Base-by-base conservation (phyloP, 2,329 filamentous ascomycete species). In the Scortechinia acanthostroma region DNA sequence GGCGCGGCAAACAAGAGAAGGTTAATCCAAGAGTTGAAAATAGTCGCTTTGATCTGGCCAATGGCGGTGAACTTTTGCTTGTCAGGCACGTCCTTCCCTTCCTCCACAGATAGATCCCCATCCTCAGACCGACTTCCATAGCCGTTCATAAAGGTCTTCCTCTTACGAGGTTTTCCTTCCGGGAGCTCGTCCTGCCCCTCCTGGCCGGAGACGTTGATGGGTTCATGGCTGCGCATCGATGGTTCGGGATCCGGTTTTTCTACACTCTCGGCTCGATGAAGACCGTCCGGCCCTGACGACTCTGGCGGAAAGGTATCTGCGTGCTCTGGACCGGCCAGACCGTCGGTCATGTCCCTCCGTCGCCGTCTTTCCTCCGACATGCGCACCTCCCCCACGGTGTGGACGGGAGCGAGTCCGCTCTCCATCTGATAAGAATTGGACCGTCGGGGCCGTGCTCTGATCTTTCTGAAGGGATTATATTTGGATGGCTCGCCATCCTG, bases 21-120 rank as follows among this genome's bases (percentile, higher is more conserved):
- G 57, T 96, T 96, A 66, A 95, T 85, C 80, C 87, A 95, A 1
- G 88, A 93, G 55, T 79, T 83, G 52, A 95, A 77, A 3, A 95
- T 54, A 0, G 88, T 90, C 16, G 86, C 80, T 52, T 81, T 79
- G 43, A 91, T 61, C 62, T 91, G 86, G 54, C 83, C 82, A 48
- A 65, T 65, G 5, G 77, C 55, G 0, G 80, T 84, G 48, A 77
- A 85, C 17, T 40, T 10, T 17, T 10, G 35, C 20, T 40, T 10
- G 6, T 10, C 35, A 10, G 6, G 6, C 35, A 6, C 35, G 6
- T 40, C 6, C 6, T 40, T 19, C 35, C 20, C 35, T 19, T 17
- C 35, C 6, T 40, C 35, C 20, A n/a, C 25, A n/a, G 25, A 10
- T 30, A 10, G 10, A 30, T 30, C 25, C 10, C 25, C 25, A 30